Base-by-base conservation (phyloP, 768 basidiomycete species). In the Gautieria morchelliformis region DNA sequence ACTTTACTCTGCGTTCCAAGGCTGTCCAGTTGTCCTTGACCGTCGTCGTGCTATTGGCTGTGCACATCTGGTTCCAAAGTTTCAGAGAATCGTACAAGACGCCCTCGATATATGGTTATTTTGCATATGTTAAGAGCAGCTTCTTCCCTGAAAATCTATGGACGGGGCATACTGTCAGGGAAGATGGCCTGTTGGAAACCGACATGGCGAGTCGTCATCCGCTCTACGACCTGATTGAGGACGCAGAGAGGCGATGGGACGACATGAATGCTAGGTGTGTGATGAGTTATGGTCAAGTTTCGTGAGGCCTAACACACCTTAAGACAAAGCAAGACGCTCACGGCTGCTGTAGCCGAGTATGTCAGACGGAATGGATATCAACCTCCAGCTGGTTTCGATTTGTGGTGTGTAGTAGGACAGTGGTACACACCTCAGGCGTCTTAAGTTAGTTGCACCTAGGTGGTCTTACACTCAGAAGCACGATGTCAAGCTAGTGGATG, bases 401-500 rank as follows among this genome's bases (percentile, higher is more conserved):
- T 19, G 37, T 53, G 76, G 75, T 57, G 24, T 56, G 44, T 47
- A 40, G 14, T 7, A 40, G 4, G 15, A 22, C 32, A 11, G 6
- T 49, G 17, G 5, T 27, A 27, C 27, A 27, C 27, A 5, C 12
- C 10, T 35, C 37, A 20, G 6, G 6, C 12, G 11, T 40, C 20
- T 37, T 22, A 30, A 30, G 5, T 9, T 49, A 45, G 20, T 22
- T 20, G 27, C 35, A 6, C 27, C 6, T 30, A 57, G 56, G 56
- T 79, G 78, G 78, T 60, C 66, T 7, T 81, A 76, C 63, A 73
- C 73, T 22, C 58, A 71, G 51, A 61, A 71, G 41, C 64, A 80
- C 62, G 68, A 77, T 44, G 74, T 82, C 20, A 74, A 73, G 53
- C 68, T 81, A 5, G 74, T 76, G 6, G 79, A 81, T 63, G 80